Evolutionary conservation across 1,139 yeast genomes (phyloP).

Genomic region (Pichia sp.): DNA sequence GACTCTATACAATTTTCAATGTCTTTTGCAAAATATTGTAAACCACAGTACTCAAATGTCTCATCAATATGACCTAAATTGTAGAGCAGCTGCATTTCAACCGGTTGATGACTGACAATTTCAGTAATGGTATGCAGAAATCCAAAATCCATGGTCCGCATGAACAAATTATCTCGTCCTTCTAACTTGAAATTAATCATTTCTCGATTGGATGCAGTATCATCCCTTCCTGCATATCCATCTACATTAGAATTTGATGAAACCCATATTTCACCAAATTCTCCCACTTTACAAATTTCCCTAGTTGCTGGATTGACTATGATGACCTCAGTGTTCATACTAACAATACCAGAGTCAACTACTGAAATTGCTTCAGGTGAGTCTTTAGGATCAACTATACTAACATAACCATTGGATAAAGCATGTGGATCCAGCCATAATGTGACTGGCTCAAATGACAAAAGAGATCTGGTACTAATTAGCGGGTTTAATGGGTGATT

Average conservation of each 20-base stretch:
- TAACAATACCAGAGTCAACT: constrained; percentile 95
- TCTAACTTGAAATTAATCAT: constrained; percentile 21
- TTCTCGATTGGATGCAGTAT: constrained; percentile 11
- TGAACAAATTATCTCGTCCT: constrained; percentile 58
- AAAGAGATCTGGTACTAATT: constrained; percentile 76
- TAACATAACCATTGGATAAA: constrained; percentile 77
- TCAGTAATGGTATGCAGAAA: constrained; percentile 56
- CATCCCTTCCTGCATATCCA: constrained; percentile 39
- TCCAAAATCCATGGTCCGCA: constrained; percentile 92
- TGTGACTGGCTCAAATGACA: constrained; percentile 85
- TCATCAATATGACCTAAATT: constrained; percentile 81
- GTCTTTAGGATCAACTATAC: constrained; percentile 68
- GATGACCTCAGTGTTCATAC: constrained; percentile 88
- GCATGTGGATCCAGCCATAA: constrained; percentile 83
- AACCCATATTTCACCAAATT: constrained; percentile 97
- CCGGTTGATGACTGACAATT: constrained; percentile 31
- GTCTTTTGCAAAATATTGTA: constrained; percentile 85
- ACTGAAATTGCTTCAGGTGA: constrained; percentile 59
- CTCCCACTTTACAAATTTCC: constrained; percentile 78
- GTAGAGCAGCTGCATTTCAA: constrained; percentile 71
- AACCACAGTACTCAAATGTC: constrained; percentile 85
- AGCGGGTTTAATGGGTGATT: constrained; percentile 78
- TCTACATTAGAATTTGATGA: constrained; percentile 72
- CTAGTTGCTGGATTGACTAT: constrained; percentile 92
- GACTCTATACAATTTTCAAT: constrained; percentile 69